Base-by-base conservation (phyloP, 352 stramenopile genomes). In the Phytophthora meadii region DNA sequence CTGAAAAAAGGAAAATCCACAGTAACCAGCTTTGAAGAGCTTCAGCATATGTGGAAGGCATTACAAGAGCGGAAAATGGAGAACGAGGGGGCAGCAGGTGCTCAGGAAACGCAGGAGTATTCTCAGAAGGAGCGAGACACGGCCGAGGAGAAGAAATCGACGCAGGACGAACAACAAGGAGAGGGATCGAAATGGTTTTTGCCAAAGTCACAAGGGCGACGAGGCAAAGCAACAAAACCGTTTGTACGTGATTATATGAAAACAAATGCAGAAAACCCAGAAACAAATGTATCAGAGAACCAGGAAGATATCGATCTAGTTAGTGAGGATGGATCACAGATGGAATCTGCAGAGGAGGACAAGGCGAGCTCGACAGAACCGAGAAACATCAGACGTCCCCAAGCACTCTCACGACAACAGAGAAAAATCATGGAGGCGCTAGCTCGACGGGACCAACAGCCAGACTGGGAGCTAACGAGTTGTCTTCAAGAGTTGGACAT, bases 21-120 rank as follows among this genome's bases (percentile, higher is more conserved):
- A 3, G 12, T 41, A 10, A 59, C 52, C 0, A 59, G 39, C 39
- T 50, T 59, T 27, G 22, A 50, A 17, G 39, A 59, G 28, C 40
- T 59, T 19, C 25, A 59, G 25, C 0, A 30, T 3, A 49, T 58
- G 51, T 58, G 51, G 52, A 9, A 48, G 9, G 9, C 5, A n/a
- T 8, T 48, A 22, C 49, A 30, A 19, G 19, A 19, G 19, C 19
- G 19, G 19, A 19, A 19, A 19, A 19, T 19, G 19, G 19, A 19
- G 19, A 19, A 19, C 19, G 19, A 19, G 19, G 19, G 19, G 19
- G 19, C 19, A 19, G 19, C 19, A 19, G 19, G 19, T 19, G 19
- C 19, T 19, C 19, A 19, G 19, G 19, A 19, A 19, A 19, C 19
- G 19, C 19, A 19, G 19, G 19, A 19, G 19, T 19, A 19, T 19